These are phyloP conservation scores for Dendrobium nobile DNA, from an alignment of 106 monocot species.

Conservation along the genomic window DNA sequence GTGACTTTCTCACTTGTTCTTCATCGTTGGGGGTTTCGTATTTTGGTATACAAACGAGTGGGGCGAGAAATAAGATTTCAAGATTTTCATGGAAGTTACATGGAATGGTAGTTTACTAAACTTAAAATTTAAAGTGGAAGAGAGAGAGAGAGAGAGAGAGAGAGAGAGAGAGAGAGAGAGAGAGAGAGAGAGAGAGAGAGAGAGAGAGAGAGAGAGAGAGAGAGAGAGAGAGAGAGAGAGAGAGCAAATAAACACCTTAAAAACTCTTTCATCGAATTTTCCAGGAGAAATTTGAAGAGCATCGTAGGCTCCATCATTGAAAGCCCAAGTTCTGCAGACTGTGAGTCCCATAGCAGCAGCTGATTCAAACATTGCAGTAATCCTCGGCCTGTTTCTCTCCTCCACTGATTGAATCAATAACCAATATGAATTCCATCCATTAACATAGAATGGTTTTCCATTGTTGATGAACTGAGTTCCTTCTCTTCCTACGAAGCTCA, in stretches of 20 bases:
- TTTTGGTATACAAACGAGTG: too few relatives aligned
- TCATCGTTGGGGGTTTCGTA: too few relatives aligned
- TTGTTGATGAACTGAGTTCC: constrained; percentile 7
- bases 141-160: too few relatives aligned
- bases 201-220: too few relatives aligned
- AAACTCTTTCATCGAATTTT: constrained; percentile 8
- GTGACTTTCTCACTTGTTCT: too few relatives aligned
- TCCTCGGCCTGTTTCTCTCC: not conserved
- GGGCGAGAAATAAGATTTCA: too few relatives aligned
- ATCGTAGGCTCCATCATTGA: constrained; percentile 17
- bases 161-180: too few relatives aligned
- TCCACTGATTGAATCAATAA: constrained; percentile 7
- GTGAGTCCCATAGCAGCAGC: constrained; percentile 3
- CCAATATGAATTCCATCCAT: constrained; percentile 22
- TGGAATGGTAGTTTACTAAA: too few relatives aligned
- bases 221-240: too few relatives aligned
- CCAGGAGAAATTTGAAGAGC: constrained; percentile 17
- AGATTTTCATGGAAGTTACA: too few relatives aligned
- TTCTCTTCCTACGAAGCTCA: constrained; percentile 5
- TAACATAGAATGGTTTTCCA: constrained; percentile 14
- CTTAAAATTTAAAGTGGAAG: too few relatives aligned
- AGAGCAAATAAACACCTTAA: constrained; percentile 8
- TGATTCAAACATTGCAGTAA: constrained; percentile 6
- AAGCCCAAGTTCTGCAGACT: constrained; percentile 18
- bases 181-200: too few relatives aligned